Base-by-base conservation (phyloP, 1,284 basidiomycete genomes). In the Sanghuangporus sanghuang region DNA sequence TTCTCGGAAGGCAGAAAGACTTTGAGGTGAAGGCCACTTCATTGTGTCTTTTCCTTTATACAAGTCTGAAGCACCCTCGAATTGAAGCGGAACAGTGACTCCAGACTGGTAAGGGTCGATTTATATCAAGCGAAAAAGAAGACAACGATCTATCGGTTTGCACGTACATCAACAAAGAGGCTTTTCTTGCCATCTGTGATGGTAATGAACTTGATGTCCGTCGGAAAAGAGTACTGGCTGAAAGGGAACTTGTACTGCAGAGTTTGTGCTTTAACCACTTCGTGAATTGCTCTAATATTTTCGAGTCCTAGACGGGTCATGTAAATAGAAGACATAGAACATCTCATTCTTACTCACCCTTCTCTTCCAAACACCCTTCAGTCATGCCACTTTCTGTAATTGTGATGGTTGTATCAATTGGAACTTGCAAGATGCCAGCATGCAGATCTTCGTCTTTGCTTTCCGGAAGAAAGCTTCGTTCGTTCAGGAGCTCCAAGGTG, bases 201-300 rank as follows among this genome's bases (percentile, higher is more conserved):
- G 0, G 92, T 75, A 32, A 95, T 68, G 63, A 89, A 83, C 46
- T 75, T 78, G 21, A 92, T 76, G 68, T 94, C 91, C 0, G 90
- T 92, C 35, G 87, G 81, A 70, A 95, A 92, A 11, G 84, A 78
- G 71, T 90, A 93, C 62, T 72, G 77, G 69, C 86, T 90, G 74
- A 85, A 95, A 0, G 93, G 93, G 73, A 95, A 95, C 38, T 81
- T 74, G 72, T 95, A 95, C 11, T 85, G 78, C n/a, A 95, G 75
- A 2, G 84, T 87, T 70, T 93, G 92, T 14, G 78, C 76, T 48
- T 77, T 78, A 71, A 95, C 84, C 63, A 85, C 80, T 56, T 87
- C 82, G 65, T 92, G 88, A n/a, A 90, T 74, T 0, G 86, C 81
- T 50, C 78, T 82, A 39, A 95, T 74, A 69, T 93, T 95, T 64